Conservation (phyloP, 257 asterid genomes). For the Thymus quinquecostatus region DNA sequence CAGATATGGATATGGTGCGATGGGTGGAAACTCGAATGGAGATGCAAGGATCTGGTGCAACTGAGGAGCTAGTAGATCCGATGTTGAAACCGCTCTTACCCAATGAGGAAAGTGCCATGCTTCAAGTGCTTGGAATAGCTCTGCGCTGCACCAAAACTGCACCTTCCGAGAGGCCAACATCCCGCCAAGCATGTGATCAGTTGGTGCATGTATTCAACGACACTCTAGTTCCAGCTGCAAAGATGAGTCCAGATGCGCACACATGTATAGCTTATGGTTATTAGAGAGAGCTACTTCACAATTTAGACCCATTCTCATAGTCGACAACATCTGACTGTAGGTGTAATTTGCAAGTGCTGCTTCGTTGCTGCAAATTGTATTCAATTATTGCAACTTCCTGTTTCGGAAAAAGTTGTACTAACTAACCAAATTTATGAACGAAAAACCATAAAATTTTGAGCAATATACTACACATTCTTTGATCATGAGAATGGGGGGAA, state of each 20-base stretch:
- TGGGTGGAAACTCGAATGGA: slow-evolving; percentile 74
- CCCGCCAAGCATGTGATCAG: slow-evolving; percentile 66
- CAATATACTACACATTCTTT: slow-evolving; percentile 2
- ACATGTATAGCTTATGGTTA: slow-evolving; percentile 19
- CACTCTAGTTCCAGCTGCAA: slow-evolving; percentile 46
- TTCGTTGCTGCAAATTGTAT: background rate
- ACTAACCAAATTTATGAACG: background rate
- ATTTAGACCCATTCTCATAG: no score
- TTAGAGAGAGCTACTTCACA: background rate
- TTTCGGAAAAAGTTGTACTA: background rate
- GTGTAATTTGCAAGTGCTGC: background rate
- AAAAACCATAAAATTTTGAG: background rate
- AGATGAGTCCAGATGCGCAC: slow-evolving; percentile 50
- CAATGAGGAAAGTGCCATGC: slow-evolving; percentile 54
- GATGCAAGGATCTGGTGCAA: slow-evolving; percentile 42
- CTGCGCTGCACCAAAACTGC: slow-evolving; percentile 84
- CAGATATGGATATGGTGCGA: slow-evolving; percentile 77
- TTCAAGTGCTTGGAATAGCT: slow-evolving; percentile 78
- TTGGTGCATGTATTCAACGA: slow-evolving; percentile 61
- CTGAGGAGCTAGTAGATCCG: slow-evolving; percentile 71
- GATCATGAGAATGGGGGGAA: background rate
- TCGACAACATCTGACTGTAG: background rate
- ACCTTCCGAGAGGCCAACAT: slow-evolving; percentile 84
- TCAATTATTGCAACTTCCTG: background rate
- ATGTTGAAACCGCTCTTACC: slow-evolving; percentile 64